Percentiles rank a stretch among this genome's conserved stretches.
These are phyloP conservation scores for Clarireedia hainanense DNA, from an alignment of 2,329 filamentous ascomycete species.

Conservation along the genomic window DNA sequence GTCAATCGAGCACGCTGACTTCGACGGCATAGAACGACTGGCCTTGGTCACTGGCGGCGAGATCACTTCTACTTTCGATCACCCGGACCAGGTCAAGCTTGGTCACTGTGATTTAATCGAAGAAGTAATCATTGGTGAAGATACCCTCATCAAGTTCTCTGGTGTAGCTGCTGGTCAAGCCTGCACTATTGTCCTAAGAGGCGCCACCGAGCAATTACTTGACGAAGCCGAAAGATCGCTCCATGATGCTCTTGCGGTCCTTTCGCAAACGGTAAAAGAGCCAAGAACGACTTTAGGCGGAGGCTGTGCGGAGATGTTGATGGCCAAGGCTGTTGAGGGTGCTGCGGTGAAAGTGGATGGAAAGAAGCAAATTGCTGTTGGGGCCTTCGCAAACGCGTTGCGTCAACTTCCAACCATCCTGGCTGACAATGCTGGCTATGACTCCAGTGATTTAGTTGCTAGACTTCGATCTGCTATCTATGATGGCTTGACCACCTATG, in stretches of 20 bases:
- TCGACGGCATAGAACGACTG: conserved; percentile 92
- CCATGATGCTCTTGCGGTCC: conserved; percentile 90
- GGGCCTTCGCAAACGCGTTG: conserved; percentile 80
- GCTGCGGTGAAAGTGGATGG: conserved; percentile 90
- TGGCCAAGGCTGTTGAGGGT: conserved; percentile 95
- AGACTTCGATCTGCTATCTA: conserved; percentile 90
- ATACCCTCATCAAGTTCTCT: conserved; percentile 95
- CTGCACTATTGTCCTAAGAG: conserved; percentile 93
- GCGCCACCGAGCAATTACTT: conserved; percentile 91
- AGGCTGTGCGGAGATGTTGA: conserved; percentile 96
- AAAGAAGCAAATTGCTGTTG: conserved; percentile 92
- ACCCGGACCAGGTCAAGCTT: conserved; percentile 94
- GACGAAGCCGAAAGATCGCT: conserved; percentile 95
- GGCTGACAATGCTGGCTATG: conserved; percentile 93
- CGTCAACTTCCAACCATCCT: conserved; percentile 93
- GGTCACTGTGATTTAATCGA: conserved; percentile 93
- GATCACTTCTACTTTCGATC: conserved; percentile 95
- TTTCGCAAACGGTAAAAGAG: conserved; percentile 94
- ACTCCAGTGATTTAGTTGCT: conserved; percentile 89
- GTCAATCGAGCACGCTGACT: conserved; percentile 98
- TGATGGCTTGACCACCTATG: conserved; percentile 86
- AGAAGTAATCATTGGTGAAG: conserved; percentile 96
- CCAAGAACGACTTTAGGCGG: conserved; percentile 90
- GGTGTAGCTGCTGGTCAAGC: conserved; percentile 89
- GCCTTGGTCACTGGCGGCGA: conserved; percentile 94